Percentiles rank a stretch among this genome's conserved stretches.
Conservation (phyloP, 192 early-diverging fungal genomes). For the Coemansia sp. region DNA sequence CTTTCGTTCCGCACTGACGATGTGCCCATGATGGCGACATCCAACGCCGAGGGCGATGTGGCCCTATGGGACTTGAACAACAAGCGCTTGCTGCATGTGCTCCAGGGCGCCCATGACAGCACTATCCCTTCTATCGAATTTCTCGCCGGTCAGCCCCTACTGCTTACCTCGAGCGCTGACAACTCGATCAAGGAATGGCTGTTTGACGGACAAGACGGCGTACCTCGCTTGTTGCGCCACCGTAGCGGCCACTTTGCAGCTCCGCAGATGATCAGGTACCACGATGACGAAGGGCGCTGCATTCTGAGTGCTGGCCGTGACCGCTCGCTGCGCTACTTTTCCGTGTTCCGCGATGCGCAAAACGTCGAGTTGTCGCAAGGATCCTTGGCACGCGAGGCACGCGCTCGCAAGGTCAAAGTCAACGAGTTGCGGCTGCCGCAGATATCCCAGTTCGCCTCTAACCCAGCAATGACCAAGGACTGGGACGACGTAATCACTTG, state of each 20-base stretch:
- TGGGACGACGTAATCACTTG: slow-evolving; percentile 94
- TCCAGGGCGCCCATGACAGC: slow-evolving; percentile 87
- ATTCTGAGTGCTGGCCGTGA: slow-evolving; percentile 87
- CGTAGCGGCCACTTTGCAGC: slow-evolving; percentile 86
- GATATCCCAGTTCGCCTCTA: slow-evolving; percentile 75
- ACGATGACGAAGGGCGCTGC: slow-evolving; percentile 68
- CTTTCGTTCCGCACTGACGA: slow-evolving; percentile 92
- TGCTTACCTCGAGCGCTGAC: slow-evolving; percentile 85
- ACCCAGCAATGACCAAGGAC: slow-evolving; percentile 65
- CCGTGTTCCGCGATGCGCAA: slow-evolving; percentile 81
- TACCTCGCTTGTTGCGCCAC: slow-evolving; percentile 78
- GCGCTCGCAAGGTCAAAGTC: slow-evolving; percentile 59
- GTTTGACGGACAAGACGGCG: slow-evolving; percentile 83
- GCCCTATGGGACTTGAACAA: slow-evolving; percentile 91
- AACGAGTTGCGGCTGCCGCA: slow-evolving; percentile 73
- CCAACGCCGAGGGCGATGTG: slow-evolving; percentile 84
- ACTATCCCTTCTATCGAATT: slow-evolving; percentile 76
- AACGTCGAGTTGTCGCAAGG: slow-evolving; percentile 86
- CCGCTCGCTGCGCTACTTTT: slow-evolving; percentile 79
- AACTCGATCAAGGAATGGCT: slow-evolving; percentile 97
- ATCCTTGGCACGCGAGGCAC: slow-evolving; percentile 53
- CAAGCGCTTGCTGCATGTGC: slow-evolving; percentile 70
- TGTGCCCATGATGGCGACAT: slow-evolving; percentile 86
- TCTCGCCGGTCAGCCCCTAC: slow-evolving; percentile 79
- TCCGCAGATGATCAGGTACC: slow-evolving; percentile 78